These are phyloP conservation scores for Pouteria campechiana DNA, from an alignment of 179 eudicot species.

Conservation along the genomic window DNA sequence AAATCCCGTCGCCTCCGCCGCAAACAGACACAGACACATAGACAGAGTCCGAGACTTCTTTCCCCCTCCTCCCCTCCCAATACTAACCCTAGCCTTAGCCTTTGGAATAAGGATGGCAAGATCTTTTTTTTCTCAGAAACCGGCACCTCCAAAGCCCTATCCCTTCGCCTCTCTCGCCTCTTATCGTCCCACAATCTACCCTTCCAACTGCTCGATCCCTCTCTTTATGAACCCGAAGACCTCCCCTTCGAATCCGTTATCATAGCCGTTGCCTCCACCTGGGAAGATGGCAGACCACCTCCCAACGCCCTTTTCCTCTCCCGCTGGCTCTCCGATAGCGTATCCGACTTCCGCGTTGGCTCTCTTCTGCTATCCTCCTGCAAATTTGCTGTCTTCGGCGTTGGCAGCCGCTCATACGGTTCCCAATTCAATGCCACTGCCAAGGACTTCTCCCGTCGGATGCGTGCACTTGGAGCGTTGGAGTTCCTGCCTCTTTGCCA, in stretches of 20 bases:
- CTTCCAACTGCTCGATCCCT: constrained; percentile 57
- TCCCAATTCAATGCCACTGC: constrained; percentile 59
- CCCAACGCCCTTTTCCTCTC: constrained; percentile 45
- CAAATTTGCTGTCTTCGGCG: constrained; percentile 72
- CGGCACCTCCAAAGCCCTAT: constrained; percentile 72
- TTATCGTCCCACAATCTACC: constrained; percentile 22
- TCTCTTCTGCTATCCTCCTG: constrained; percentile 39
- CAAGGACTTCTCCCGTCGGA: constrained; percentile 30
- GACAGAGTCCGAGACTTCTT: constrained; percentile 9
- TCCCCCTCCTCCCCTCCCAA: constrained; percentile 2
- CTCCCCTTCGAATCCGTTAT: constrained; percentile 49
- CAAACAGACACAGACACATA: too few relatives aligned
- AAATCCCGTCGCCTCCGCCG: constrained; percentile 51
- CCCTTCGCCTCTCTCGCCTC: constrained; percentile 46
- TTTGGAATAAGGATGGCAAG: constrained; percentile 42
- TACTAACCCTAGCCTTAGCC: constrained; percentile 6
- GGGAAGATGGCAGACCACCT: constrained; percentile 80
- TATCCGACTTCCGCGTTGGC: constrained; percentile 79
- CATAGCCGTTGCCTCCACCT: constrained; percentile 59
- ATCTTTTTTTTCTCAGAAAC: constrained; percentile 64
- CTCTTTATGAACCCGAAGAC: constrained; percentile 84
- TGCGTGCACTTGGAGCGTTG: constrained; percentile 59
- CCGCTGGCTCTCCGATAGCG: constrained; percentile 81
- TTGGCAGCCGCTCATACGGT: constrained; percentile 75
- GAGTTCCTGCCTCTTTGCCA: constrained; percentile 57